Percentiles rank a stretch among this genome's conserved stretches.
Conservation (phyloP, 2,329 filamentous ascomycete genomes). For the Trichoderma aggressivum region DNA sequence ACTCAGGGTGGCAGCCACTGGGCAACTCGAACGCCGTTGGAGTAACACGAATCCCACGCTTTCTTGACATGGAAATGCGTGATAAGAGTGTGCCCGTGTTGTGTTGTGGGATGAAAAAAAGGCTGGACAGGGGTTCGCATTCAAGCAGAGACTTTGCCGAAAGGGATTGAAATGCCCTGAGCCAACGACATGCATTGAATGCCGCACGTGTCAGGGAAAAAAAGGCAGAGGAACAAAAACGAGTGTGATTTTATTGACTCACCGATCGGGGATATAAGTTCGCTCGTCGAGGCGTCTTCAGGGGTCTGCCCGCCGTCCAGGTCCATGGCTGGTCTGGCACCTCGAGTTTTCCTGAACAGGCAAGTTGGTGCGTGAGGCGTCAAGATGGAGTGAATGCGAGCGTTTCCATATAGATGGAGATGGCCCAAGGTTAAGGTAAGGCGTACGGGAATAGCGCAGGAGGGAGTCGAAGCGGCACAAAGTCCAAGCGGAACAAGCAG, state of each 20-base stretch:
- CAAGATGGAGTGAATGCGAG: background rate
- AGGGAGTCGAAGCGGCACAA: background rate
- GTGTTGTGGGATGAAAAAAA: background rate
- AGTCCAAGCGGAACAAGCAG: background rate
- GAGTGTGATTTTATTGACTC: slow-evolving; percentile 38
- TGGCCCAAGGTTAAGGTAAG: background rate
- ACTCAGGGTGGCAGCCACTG: background rate
- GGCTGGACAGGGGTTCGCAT: slow-evolving; percentile 1
- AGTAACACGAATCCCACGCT: background rate
- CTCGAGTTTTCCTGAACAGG: slow-evolving; percentile 14
- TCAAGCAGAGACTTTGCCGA: background rate
- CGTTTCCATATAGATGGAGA: background rate
- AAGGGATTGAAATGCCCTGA: slow-evolving; percentile 19
- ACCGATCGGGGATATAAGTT: slow-evolving; percentile 56
- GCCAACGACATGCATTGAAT: slow-evolving; percentile 46
- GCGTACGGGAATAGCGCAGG: background rate
- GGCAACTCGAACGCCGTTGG: background rate
- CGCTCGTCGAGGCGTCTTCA: slow-evolving; percentile 42
- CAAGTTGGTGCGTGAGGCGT: slow-evolving; percentile 16
- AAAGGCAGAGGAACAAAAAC: slow-evolving; percentile 45
- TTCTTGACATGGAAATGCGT: background rate
- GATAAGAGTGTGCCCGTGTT: background rate
- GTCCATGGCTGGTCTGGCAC: slow-evolving; percentile 32
- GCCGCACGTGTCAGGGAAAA: slow-evolving; percentile 46
- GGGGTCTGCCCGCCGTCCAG: slow-evolving; percentile 43